Evolutionary conservation across 139 green algal species (phyloP), one percentile per base, ranked within the genome.

Genomic region (Haematococcus lacustris): DNA sequence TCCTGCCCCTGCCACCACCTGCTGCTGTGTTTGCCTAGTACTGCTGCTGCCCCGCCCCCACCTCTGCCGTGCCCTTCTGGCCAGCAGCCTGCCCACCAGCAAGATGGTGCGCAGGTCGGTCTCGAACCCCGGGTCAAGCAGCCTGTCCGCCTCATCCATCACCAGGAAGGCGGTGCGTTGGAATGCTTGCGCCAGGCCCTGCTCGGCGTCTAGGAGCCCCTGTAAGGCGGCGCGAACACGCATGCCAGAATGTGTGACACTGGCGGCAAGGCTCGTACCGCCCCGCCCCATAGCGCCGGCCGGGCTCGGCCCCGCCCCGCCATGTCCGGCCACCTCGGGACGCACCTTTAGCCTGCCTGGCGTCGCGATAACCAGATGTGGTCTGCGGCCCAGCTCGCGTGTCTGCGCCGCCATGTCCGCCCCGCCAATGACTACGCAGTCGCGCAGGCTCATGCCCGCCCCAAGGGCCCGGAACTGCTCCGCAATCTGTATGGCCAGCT

Each of bases 281-380:
- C n/a, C n/a, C n/a, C n/a, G n/a, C n/a, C n/a, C n/a, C n/a, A n/a
- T n/a, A n/a, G n/a, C n/a, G n/a, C n/a, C n/a, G n/a, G n/a, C n/a
- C n/a, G n/a, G n/a, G n/a, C n/a, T n/a, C n/a, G n/a, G n/a, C n/a
- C n/a, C n/a, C n/a, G n/a, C n/a, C n/a, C n/a, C n/a, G n/a, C n/a
- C n/a, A n/a, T n/a, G n/a, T n/a, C n/a, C n/a, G n/a, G n/a, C n/a
- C n/a, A n/a, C n/a, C n/a, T n/a, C n/a, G n/a, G n/a, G n/a, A n/a
- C 74, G 35, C 65, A 85, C 70, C 68, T 74, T 73, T 38, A 98
- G 75, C 5, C 94, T 77, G 0, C 94, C 94, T 1, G 94, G 94
- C 0, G 94, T 98, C 6, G 94, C 93, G n/a, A 98, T 80, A 1
- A 98, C 93, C 0, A 98, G 83, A 75, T 98, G 94, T 13, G 94